Evolutionary conservation across 192 early-diverging fungal species (phyloP), one percentile per base, ranked within the genome.

Genomic region (Pecoramyces ruminantium): DNA sequence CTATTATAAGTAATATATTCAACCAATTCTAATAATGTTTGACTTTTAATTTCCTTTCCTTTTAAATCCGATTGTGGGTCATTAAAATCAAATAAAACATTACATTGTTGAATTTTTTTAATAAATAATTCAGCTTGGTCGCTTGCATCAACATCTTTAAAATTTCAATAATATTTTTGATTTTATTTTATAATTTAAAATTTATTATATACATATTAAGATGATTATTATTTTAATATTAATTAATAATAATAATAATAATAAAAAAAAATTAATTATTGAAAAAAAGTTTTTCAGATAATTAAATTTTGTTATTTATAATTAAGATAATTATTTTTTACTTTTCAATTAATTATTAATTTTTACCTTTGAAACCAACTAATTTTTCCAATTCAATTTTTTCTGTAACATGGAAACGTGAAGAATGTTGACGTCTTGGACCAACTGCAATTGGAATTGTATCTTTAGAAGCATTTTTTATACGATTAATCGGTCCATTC

Each of bases 1-100:
- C 95, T 89, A 82, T 94, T 95, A 83, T 90, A 95, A 30, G 90
- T 91, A 78, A 99, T 95, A 82, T 98, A 98, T 30, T 98, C 95
- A 39, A 98, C 89, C 28, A 99, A 89, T 83, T 99, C 98, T 28
- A 89, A 90, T 83, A 99, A 86, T 17, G 96, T 92, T 81, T 93
- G 92, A 79, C 95, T 92, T 84, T 99, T 99, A 81, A 98, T 95
- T 82, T 99, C 97, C 81, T 99, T 99, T 82, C 95, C 95, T 80
- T 93, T 94, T 9, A 98, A 83, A 83, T 97, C 94, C 30, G 92
- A 90, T 78, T 93, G 89, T 15, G 92, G 88, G 86, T 97, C 96
- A 83, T 92, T 96, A 82, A 99, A 99, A 84, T 99, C 98, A 82
- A 98, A 99, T 21, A 98, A 87, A 16, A 95, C 92, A 51, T 89